Evolutionary conservation across 768 basidiomycete genomes (phyloP).

Genomic region (Rubroboletus pulcherrimus): DNA sequence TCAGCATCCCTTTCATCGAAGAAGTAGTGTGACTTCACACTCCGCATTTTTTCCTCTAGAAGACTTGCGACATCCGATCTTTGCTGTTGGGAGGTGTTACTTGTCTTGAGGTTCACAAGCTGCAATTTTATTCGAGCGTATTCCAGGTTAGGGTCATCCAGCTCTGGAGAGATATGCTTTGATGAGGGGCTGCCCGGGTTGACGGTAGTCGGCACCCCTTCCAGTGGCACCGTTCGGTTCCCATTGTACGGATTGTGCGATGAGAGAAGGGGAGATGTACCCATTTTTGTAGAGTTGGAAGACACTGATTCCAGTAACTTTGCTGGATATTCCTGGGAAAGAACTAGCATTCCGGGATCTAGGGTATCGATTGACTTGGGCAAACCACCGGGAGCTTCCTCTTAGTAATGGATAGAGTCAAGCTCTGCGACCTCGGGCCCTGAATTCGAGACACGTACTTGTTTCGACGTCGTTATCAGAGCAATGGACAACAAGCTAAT

Average conservation of each 20-base stretch:
- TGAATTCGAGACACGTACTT: constrained; percentile 17
- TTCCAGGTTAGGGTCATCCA: constrained; percentile 54
- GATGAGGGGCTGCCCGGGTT: constrained; percentile 20
- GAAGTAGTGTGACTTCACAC: constrained; percentile 57
- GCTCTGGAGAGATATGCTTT: constrained; percentile 34
- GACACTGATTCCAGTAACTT: background rate
- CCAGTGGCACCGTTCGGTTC: background rate
- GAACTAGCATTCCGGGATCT: background rate
- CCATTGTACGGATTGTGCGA: constrained; percentile 6
- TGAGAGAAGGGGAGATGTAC: constrained; percentile 40
- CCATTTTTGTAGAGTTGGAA: constrained; percentile 27
- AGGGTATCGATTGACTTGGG: constrained; percentile 2
- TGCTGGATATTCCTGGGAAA: background rate
- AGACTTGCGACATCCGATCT: constrained; percentile 30
- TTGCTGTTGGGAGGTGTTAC: constrained; percentile 25
- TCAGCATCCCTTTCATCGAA: constrained; percentile 70
- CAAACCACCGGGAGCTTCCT: constrained; percentile 13
- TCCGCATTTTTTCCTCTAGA: constrained; percentile 44
- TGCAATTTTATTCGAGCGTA: constrained; percentile 64
- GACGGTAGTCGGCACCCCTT: constrained; percentile 7
- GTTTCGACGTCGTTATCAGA: constrained; percentile 53
- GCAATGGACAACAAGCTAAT: constrained; percentile 64
- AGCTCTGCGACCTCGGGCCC: background rate
- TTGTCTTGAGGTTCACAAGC: constrained; percentile 44
- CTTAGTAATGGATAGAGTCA: constrained; percentile 7